Evolutionary conservation across 169 alveolate species (phyloP).

Genomic region (Plasmodium gallinaceum): DNA sequence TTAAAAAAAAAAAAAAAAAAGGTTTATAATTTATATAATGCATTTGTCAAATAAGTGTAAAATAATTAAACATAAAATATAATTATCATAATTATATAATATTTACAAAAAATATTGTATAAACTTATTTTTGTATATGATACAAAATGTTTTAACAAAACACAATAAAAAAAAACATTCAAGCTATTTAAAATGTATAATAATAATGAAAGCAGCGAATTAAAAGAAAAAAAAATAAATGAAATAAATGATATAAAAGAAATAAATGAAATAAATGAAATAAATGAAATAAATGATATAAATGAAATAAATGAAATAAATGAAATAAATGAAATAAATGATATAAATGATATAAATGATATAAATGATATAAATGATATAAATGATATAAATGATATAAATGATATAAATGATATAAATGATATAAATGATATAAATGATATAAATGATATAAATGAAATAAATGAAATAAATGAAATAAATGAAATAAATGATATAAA

Average conservation of each 20-base stretch:
- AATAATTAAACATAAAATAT: no score
- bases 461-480: constrained; percentile 62
- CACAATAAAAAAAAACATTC: no score
- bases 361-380: constrained; percentile 21
- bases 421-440: constrained; percentile 61
- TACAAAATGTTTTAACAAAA: no score
- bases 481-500: constrained; percentile 57
- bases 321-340: constrained; percentile 39
- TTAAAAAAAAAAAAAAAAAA: no score
- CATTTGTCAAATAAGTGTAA: no score
- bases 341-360: constrained; percentile 57
- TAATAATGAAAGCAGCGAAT: neutral
- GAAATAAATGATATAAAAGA: constrained; percentile 27
- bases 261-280: constrained; percentile 51
- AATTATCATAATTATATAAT: no score
- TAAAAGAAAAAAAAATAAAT: constrained; percentile 6
- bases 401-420: constrained; percentile 15
- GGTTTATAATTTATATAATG: no score
- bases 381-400: constrained; percentile 60
- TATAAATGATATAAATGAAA: constrained; percentile 24
- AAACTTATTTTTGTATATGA: no score
- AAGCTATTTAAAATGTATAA: no score
- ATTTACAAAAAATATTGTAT: no score
- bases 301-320: constrained; percentile 56
- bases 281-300: constrained; percentile 38